Evolutionary conservation across 495 filamentous ascomycete species (phyloP).

Genomic region (Penicillium atrosanguineum): DNA sequence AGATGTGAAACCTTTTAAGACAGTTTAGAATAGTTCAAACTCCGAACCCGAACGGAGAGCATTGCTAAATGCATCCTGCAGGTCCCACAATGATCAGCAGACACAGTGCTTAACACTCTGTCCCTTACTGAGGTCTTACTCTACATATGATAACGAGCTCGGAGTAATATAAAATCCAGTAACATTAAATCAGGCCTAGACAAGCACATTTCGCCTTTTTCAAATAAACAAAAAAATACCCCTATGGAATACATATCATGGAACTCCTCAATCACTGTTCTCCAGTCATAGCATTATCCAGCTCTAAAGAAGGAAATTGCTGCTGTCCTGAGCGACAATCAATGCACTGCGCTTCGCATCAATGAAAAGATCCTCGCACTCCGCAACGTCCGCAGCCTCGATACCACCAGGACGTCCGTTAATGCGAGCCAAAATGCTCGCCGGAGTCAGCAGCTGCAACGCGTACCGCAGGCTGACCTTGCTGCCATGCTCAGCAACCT

Average conservation of each 20-base stretch:
- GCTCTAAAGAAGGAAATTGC: conserved; percentile 56
- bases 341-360: conserved; percentile 81
- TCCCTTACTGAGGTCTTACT: conserved; percentile 5
- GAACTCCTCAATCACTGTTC: conserved; percentile 8
- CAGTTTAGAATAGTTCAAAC: not conserved
- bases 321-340: conserved; percentile 63
- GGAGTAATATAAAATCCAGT: conserved; percentile 24
- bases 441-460: conserved; percentile 86
- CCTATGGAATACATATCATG: conserved; percentile 31
- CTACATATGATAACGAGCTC: conserved; percentile 6
- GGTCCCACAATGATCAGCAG: conserved; percentile 3
- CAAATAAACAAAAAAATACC: conserved; percentile 21
- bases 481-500: conserved; percentile 79
- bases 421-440: conserved; percentile 66
- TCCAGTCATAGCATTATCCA: not conserved
- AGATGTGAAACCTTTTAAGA: not conserved
- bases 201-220: conserved; percentile 30
- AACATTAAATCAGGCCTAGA: conserved; percentile 27
- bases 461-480: conserved; percentile 89
- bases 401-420: conserved; percentile 70
- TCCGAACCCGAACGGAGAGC: not conserved
- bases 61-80: conserved; percentile 1
- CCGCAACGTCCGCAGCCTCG: conserved; percentile 77
- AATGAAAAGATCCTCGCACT: conserved; percentile 86
- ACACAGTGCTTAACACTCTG: not conserved